Evolutionary conservation across 2,329 filamentous ascomycete genomes (phyloP).

Genomic region (Alternaria triticina): DNA sequence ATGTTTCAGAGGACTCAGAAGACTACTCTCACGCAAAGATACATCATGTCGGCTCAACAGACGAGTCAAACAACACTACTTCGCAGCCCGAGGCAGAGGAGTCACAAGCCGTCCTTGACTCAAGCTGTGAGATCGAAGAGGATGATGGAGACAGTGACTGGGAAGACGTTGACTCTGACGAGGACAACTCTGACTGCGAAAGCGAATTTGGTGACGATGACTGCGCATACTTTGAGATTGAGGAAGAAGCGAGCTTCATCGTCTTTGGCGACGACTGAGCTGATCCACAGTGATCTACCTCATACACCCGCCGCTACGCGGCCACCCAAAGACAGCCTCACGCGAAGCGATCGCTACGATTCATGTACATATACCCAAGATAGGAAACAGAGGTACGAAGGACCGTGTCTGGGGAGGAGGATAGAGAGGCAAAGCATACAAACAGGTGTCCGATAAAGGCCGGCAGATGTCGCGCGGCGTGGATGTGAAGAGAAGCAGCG

Average conservation of each 20-base stretch:
- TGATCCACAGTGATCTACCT: background rate
- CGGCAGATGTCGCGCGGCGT: background rate
- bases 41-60: background rate
- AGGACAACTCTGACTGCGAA: constrained; percentile 10
- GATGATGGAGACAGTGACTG: constrained; percentile 31
- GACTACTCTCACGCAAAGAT: constrained; percentile 19
- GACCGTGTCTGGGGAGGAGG: background rate
- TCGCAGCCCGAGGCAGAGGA: background rate
- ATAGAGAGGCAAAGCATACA: background rate
- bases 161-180: constrained; percentile 25
- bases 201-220: constrained; percentile 20
- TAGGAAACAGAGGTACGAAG: background rate
- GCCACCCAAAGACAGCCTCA: background rate
- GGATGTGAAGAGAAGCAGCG: background rate
- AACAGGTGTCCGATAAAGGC: background rate
- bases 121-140: constrained; percentile 9
- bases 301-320: background rate
- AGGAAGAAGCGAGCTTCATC: constrained; percentile 29
- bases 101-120: background rate
- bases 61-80: background rate
- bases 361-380: background rate
- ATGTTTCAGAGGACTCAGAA: constrained; percentile 28
- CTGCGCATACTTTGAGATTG: constrained; percentile 20
- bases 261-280: constrained; percentile 31
- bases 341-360: background rate